Conservation (phyloP, 202 grass and related monocot species). For the Bolboschoenoplectus hybrid region DNA sequence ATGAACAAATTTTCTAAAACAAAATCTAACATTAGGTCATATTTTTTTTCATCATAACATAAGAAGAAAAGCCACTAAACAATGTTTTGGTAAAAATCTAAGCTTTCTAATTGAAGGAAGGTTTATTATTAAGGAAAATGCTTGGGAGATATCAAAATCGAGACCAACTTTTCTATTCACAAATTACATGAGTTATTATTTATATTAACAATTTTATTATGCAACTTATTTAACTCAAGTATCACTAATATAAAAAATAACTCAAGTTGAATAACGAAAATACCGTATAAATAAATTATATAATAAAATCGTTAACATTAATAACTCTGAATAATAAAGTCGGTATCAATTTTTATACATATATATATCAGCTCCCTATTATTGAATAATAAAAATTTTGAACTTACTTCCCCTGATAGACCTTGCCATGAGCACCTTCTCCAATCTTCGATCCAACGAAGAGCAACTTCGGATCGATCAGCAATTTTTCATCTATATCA, state of each 20-base stretch:
- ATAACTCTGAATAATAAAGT: no score
- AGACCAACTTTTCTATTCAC: no score
- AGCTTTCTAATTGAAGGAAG: background rate
- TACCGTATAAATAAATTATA: no score
- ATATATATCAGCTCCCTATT: no score
- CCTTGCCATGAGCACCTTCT: conserved; percentile 63
- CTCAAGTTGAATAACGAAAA: no score
- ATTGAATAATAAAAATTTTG: conserved; percentile 9
- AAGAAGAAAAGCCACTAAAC: background rate
- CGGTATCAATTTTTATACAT: no score
- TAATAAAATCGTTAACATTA: no score
- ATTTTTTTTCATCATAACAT: background rate
- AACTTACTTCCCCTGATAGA: conserved; percentile 57
- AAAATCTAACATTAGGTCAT: background rate
- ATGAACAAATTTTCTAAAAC: background rate
- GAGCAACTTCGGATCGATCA: conserved; percentile 53
- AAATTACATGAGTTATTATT: no score
- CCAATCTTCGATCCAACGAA: conserved; percentile 60
- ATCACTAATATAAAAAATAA: no score
- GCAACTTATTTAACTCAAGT: no score
- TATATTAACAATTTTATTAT: no score
- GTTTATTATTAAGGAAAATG: background rate
- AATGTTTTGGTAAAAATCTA: background rate
- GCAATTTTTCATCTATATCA: conserved; percentile 49
- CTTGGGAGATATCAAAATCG: no score